Base-by-base conservation (phyloP, 2,329 filamentous ascomycete genomes). In the Aspergillus vadensis region DNA sequence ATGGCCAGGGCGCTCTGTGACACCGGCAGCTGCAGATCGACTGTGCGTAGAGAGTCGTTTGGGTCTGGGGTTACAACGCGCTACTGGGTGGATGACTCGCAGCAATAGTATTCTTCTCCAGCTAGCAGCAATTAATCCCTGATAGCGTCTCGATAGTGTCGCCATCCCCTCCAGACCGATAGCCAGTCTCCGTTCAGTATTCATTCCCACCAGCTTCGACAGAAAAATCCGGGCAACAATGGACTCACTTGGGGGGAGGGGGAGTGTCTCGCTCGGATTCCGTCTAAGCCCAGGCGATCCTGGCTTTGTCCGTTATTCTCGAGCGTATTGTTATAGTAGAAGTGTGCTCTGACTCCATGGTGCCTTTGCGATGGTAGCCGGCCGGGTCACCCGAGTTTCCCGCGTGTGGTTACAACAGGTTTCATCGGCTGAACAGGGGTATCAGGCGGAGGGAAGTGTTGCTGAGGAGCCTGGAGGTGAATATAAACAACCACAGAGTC, bases 361-460 rank as follows among this genome's bases (percentile, higher is more conserved):
- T 25, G 49, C 2, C 50, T 25, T 2, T 19, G 43, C 54, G 23
- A 47, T 27, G 43, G 25, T 55, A 44, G 44, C 53, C 17, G 53
- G 53, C 9, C 27, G 25, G 62, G 62, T 64, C 62, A 64, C 49
- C 60, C 62, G 62, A 59, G 58, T 57, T 56, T 57, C 30, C 57
- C 62, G 60, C 60, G 62, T 64, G 62, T 62, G 62, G 62, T 64
- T 62, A 47, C 57, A 62, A 48, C 39, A 54, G 53, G 48, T 58
- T 57, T 58, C 21, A 15, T 55, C 54, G 49, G 44, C 53, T 54
- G 57, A 56, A 58, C 57, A 50, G 44, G 38, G 49, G 55, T 32
- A 57, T 54, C 58, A 53, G 44, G 53, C 53, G 53, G 38, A 25
- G 10, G 38, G 41, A 38, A 19, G 14, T 9, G 41, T 30, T 39